Evolutionary conservation across 1,284 basidiomycete genomes (phyloP).

Genomic region (Ustilago cynodontis): DNA sequence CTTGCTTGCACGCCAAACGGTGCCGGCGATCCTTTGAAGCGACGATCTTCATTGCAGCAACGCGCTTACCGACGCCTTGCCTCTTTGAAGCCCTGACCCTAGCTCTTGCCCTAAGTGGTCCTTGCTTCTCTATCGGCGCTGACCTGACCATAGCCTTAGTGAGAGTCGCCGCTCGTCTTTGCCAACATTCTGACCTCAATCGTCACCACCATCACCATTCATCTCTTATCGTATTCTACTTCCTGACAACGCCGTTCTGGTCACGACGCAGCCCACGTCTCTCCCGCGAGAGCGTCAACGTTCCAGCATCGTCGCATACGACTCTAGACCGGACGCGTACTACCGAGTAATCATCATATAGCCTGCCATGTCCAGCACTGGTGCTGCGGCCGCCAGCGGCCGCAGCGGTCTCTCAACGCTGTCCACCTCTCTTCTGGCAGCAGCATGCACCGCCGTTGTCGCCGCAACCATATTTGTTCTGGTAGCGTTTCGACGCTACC

Average conservation of each 20-base stretch:
- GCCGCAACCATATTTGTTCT: conserved; percentile 44
- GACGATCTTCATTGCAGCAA: conserved; percentile 44
- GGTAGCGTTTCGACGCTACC: conserved; percentile 43
- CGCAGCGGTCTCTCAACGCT: conserved; percentile 36
- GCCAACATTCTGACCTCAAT: conserved; percentile 1
- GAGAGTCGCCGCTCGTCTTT: neutral
- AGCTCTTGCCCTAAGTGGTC: neutral
- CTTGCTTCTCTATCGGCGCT: neutral
- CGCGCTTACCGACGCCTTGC: conserved; percentile 10
- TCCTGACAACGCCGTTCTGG: conserved; percentile 1
- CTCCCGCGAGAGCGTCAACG: neutral
- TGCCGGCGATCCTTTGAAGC: conserved; percentile 20
- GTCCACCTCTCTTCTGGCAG: conserved; percentile 45
- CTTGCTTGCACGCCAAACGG: neutral
- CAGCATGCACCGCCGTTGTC: conserved; percentile 39
- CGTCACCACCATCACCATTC: conserved; percentile 12
- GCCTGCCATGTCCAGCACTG: conserved; percentile 39
- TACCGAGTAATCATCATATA: neutral
- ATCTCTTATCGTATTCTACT: neutral
- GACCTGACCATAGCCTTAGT: neutral
- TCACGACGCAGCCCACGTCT: neutral
- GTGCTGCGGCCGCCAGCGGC: conserved; percentile 27
- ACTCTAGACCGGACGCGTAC: conserved; percentile 14
- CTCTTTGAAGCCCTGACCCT: neutral
- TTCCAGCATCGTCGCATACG: neutral